Evolutionary conservation across 2,329 filamentous ascomycete species (phyloP), one percentile per base, ranked within the genome.

Genomic region (Didymella segeticola): DNA sequence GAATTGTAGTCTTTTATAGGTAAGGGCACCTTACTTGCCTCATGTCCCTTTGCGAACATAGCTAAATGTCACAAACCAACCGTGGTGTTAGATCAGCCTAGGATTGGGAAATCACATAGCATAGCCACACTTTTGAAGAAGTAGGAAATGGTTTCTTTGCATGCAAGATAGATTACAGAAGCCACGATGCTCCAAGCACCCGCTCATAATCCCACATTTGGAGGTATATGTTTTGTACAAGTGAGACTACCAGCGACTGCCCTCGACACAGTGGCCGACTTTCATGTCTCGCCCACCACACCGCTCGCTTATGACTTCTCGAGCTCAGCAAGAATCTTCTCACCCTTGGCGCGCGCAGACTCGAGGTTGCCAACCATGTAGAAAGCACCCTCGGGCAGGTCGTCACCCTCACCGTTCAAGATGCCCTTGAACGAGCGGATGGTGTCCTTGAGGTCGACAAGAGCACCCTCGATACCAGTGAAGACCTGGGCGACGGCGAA

Each of bases 351-450:
- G 78, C 90, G 90, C 69, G 93, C 95, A 63, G 91, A 92, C 71
- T 90, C 90, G 71, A 98, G 88, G 84, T 96, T 90, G 78, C 95
- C 95, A 79, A 98, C 93, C 93, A 96, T 96, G 89, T 96, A 97
- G 88, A 96, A 88, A 75, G 86, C 86, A 88, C 88, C 88, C 83
- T 98, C 95, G 67, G 95, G 95, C 65, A 99, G 86, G 82, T 91
- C 88, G 78, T 99, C 95, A 84, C 90, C 91, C 83, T 98, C 93
- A 78, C 95, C 95, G 77, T 83, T 86, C 75, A 97, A 88, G 79
- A 97, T 98, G 72, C 90, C 86, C 90, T 98, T 96, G 91, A 99
- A 99, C 57, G 90, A 96, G 75, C 83, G 78, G 76, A 99, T 97
- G 78, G 95, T 99, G 80, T 96, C 92, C 91, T 99, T 98, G 70